phyloP scores from a whole-genome alignment of 352 stramenopile genomes.

The Phytophthora pistaciae region DNA sequence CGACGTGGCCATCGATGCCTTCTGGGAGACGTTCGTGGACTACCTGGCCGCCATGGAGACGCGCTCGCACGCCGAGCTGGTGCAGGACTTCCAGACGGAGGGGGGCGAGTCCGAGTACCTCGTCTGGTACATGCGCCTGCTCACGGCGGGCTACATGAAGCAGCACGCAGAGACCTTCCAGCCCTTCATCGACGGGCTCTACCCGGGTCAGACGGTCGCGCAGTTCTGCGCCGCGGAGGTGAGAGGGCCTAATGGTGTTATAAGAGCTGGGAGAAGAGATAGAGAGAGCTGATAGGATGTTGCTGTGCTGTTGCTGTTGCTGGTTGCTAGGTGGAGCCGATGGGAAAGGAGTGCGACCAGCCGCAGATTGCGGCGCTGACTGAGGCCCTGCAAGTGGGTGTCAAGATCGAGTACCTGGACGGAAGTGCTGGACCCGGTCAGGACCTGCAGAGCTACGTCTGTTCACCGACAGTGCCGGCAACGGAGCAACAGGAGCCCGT shows the following conservation, averaged over 20 bases:
- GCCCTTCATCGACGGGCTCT: slow-evolving; percentile 91
- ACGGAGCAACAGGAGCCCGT: slow-evolving; percentile 29
- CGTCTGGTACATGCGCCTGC: slow-evolving; percentile 90
- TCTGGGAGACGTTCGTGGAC: slow-evolving; percentile 94
- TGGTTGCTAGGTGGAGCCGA: slow-evolving; percentile 86
- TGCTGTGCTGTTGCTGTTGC: not conserved
- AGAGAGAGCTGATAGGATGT: slow-evolving; percentile 1
- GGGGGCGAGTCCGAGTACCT: slow-evolving; percentile 89
- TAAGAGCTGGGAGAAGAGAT: not conserved
- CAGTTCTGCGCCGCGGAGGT: slow-evolving; percentile 88
- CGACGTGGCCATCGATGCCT: slow-evolving; percentile 93
- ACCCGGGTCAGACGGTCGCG: slow-evolving; percentile 79
- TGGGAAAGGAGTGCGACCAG: slow-evolving; percentile 95
- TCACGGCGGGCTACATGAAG: slow-evolving; percentile 91
- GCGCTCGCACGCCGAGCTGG: slow-evolving; percentile 70
- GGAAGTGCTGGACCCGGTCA: slow-evolving; percentile 64
- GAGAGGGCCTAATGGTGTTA: not conserved
- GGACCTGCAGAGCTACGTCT: slow-evolving; percentile 76
- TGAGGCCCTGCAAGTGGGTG: slow-evolving; percentile 88
- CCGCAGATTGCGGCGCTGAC: slow-evolving; percentile 94
- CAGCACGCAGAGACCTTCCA: slow-evolving; percentile 88
- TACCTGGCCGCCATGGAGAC: slow-evolving; percentile 86
- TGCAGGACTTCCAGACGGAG: slow-evolving; percentile 88
- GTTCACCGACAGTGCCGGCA: slow-evolving; percentile 31
- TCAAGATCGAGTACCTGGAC: slow-evolving; percentile 96